Evolutionary conservation across 306 rosid genomes (phyloP).

Genomic region (Citrullus colocynthis): DNA sequence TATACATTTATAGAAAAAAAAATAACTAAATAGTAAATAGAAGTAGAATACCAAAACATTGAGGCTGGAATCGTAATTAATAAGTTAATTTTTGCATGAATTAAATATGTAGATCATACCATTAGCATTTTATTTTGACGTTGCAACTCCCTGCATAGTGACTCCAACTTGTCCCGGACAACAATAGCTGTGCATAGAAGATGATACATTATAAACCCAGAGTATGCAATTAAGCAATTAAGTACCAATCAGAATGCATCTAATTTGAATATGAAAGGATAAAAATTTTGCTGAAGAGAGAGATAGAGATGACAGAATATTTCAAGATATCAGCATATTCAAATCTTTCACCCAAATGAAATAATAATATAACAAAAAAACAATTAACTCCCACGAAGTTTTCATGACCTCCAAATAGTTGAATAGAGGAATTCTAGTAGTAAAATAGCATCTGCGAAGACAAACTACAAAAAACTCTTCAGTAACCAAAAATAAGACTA

Average conservation of each 20-base stretch:
- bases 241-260: background rate
- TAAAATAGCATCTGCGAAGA: background rate
- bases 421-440: background rate
- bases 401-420: background rate
- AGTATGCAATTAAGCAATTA: background rate
- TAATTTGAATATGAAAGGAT: background rate
- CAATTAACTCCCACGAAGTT: background rate
- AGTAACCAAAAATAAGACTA: background rate
- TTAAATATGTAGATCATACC: conserved; percentile 37
- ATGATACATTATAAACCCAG: background rate
- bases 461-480: background rate
- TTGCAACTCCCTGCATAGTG: conserved; percentile 88
- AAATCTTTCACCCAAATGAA: background rate
- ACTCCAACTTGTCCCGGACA: conserved; percentile 89
- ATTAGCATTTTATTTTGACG: conserved; percentile 89
- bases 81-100: background rate
- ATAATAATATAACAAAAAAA: background rate
- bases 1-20: background rate
- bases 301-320: background rate
- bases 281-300: background rate
- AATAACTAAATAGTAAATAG: background rate
- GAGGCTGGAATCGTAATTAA: background rate
- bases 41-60: background rate
- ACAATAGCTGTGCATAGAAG: conserved; percentile 45
- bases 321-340: background rate